These are phyloP conservation scores for Nelumbo lutea DNA, from an alignment of 164 flowering plant genomes.

Conservation along the genomic window DNA sequence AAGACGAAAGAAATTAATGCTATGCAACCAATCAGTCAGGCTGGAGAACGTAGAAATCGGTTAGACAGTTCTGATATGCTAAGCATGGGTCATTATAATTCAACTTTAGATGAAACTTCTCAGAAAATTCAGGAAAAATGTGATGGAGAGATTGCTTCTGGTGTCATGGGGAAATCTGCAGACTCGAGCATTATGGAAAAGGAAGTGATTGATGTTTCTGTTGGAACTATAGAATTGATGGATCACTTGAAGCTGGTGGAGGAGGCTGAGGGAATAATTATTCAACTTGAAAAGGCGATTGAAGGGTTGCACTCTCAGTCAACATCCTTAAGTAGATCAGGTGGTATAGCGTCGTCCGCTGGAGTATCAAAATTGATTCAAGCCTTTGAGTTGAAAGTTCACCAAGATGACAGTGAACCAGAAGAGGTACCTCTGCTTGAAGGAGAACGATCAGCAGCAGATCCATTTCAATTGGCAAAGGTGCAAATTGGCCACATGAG, in stretches of 20 bases:
- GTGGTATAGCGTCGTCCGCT: slow-evolving; percentile 37
- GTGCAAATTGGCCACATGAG: slow-evolving; percentile 39
- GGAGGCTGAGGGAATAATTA: slow-evolving; percentile 44
- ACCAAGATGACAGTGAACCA: slow-evolving; percentile 44
- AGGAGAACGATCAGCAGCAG: slow-evolving; percentile 24
- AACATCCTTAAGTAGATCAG: slow-evolving; percentile 31
- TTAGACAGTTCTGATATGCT: slow-evolving; percentile 16
- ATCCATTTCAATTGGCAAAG: slow-evolving; percentile 34
- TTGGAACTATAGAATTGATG: slow-evolving; percentile 31
- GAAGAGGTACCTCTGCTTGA: slow-evolving; percentile 30
- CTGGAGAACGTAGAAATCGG: slow-evolving; percentile 19
- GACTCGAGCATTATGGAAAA: slow-evolving; percentile 16
- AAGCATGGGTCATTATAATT: slow-evolving; percentile 5
- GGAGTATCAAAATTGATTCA: slow-evolving; percentile 76
- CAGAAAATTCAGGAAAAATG: slow-evolving; percentile 4
- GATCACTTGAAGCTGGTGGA: slow-evolving; percentile 52
- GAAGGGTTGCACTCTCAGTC: slow-evolving; percentile 53
- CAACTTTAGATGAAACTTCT: slow-evolving; percentile 16
- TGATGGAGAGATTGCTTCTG: slow-evolving; percentile 13
- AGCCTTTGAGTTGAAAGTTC: slow-evolving; percentile 74
- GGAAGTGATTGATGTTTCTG: slow-evolving; percentile 33
- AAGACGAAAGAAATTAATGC: slow-evolving; percentile 34
- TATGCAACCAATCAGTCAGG: slow-evolving; percentile 16
- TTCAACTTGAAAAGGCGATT: slow-evolving; percentile 63
- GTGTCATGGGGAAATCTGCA: slow-evolving; percentile 13